Base-by-base conservation (phyloP, 345 rosid genomes). In the Reutealis trisperma region DNA sequence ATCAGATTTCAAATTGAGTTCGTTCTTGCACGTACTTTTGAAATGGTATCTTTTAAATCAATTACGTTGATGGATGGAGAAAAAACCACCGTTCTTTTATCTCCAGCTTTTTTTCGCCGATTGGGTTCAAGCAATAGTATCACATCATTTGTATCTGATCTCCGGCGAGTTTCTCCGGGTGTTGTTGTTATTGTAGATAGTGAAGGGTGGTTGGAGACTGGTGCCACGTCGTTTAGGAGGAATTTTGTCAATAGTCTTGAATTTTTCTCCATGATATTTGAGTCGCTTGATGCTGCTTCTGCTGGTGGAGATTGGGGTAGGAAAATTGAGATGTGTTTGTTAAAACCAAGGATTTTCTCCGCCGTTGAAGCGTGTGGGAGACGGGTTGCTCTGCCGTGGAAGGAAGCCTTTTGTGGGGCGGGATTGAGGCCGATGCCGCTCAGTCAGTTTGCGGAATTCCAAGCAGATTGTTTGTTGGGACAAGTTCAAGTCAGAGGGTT, bases 401-500 rank as follows among this genome's bases (percentile, higher is more conserved):
- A 89, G 83, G 98, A 96, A 76, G 81, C 81, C 51, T 89, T 96
- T 25, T 78, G 71, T 12, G 92, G 85, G 77, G 92, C 92, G 55
- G 98, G 97, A 72, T 80, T 96, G 94, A 88, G 96, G 88, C 79
- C 91, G 80, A 84, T 91, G 37, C 83, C 77, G 72, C 68, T 90
- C 80, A 96, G 98, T 74, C 97, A 88, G 81, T 94, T 94, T n/a
- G 98, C 98, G 18, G 93, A 90, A 47, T 89, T 81, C 65, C 98
- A 90, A 78, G 98, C 97, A 0, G 93, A 92, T 88, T 86, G 81
- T 78, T 81, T 96, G 84, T 68, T 94, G 54, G 88, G 90, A 76
- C 91, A 88, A 79, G 88, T 94, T 32, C 93, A 89, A 63, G 94
- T 86, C 52, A 79, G 88, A 78, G 99, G 98, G 10, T 96, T 96